Base-by-base conservation (phyloP, 129 eudicot species). In the Flaveria trinervia region DNA sequence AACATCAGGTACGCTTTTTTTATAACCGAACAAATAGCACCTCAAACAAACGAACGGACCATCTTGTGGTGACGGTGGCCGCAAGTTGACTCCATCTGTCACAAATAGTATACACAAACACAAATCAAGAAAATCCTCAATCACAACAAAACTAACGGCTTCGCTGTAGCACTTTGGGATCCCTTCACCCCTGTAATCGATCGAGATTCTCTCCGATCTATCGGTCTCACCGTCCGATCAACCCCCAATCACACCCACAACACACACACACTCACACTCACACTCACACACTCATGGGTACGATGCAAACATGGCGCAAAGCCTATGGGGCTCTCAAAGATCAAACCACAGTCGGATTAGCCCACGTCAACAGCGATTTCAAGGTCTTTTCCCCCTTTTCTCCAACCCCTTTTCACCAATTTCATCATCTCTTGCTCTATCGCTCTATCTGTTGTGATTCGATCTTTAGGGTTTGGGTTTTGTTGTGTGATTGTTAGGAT, bases 281-380 rank as follows among this genome's bases (percentile, higher is more conserved):
- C 41, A 36, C 66, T 17, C 39, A 73, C 30, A 72, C 28, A 70
- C 6, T 48, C 60, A 75, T 92, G 97, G 97, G 84, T 14, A 92
- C 88, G 54, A 88, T 89, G 73, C 91, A 90, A 76, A 85, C 93
- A 50, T 93, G 96, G 96, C 83, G 98, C 65, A 93, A 91, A 89
- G 97, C 95, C 18, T 87, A 88, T 69, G 98, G 98, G 67, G 95
- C 98, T 80, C 88, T 93, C 51, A 93, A 93, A 83, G 98, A 93
- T 86, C 97, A 91, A 41, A 93, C 98, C 30, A 93, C 84, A 30
- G 97, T 93, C 71, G 98, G 98, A 70, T 93, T 93, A 69, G 98
- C 98, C 64, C 97, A 91, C 79, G 95, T 93, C 77, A 93, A 93
- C 79, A 87, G 93, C 87, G 98, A 93, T 89, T 91, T 85, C 92